Base-by-base conservation (phyloP, 192 early-diverging fungal genomes). In the Umbelopsis vinacea region DNA sequence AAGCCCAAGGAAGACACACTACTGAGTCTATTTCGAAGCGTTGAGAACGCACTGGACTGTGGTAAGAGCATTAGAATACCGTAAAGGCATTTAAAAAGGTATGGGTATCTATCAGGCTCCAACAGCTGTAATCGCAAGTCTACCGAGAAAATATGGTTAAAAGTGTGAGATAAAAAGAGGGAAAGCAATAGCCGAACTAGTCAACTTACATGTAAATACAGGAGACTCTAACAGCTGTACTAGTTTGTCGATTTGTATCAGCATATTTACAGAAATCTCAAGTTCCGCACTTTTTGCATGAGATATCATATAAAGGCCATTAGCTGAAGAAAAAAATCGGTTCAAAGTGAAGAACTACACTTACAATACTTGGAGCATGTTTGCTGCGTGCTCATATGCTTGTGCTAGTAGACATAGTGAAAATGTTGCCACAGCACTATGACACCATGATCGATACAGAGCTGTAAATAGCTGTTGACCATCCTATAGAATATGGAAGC, bases 151-250 rank as follows among this genome's bases (percentile, higher is more conserved):
- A n/a, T n/a, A n/a, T n/a, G n/a, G n/a, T n/a, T n/a, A n/a, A n/a
- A n/a, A n/a, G n/a, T n/a, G n/a, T n/a, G n/a, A n/a, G n/a, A n/a
- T n/a, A n/a, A n/a, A n/a, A n/a, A n/a, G n/a, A n/a, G n/a, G n/a
- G n/a, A n/a, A n/a, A n/a, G n/a, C n/a, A n/a, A n/a, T n/a, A n/a
- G n/a, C n/a, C n/a, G n/a, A n/a, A n/a, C n/a, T 3, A 53, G 21
- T 52, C 19, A 12, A 52, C 77, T 78, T 84, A 86, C 87, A 94
- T 7, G 97, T 97, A 83, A 99, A 99, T 17, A 99, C 96, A 9
- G 98, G 98, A 1, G 93, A 95, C 79, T 99, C 98, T 19, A 99
- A 76, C 6, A 99, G 83, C 81, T 98, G 97, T 35, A 99, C 98
- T 3, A 99, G 89, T 72, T 98, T 99, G 76, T 99, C 98, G 26